A percentile compares a stretch with the other conserved stretches of the same genome.
Conservation (phyloP, 108 stramenopile species). For the Cyclotella atomus region DNA sequence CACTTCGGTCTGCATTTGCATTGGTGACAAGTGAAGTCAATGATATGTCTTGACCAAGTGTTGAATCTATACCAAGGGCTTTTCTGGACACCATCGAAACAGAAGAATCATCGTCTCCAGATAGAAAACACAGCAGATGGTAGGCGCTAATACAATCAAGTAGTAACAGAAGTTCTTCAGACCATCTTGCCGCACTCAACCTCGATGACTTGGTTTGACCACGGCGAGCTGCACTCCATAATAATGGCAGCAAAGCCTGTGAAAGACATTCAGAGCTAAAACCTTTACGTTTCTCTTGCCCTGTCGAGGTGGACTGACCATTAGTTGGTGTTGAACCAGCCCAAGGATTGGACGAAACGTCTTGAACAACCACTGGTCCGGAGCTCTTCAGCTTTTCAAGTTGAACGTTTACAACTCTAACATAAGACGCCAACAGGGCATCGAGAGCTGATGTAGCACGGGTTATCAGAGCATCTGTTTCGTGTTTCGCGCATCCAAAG, state of each 20-base stretch:
- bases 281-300: constrained; percentile 5
- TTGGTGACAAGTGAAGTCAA: constrained; percentile 3
- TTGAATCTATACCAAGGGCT: constrained; percentile 58
- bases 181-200: constrained; percentile 77
- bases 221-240: constrained; percentile 67
- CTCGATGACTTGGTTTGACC: constrained; percentile 76
- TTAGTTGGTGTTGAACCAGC: constrained; percentile 14
- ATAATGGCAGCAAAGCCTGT: constrained; percentile 55
- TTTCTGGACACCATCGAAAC: constrained; percentile 67
- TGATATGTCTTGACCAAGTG: constrained; percentile 37
- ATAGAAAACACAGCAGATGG: constrained; percentile 77
- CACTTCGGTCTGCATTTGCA: constrained; percentile 18
- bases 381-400: constrained; percentile 1
- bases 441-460: constrained; percentile 78
- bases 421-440: constrained; percentile 66
- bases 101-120: constrained; percentile 80
- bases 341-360: constrained; percentile 55
- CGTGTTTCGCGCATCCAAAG: constrained; percentile 75
- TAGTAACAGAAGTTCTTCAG: constrained; percentile 60
- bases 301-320: neutral
- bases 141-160: constrained; percentile 62
- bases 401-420: constrained; percentile 48
- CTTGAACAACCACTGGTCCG: neutral
- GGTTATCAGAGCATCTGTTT: constrained; percentile 70
- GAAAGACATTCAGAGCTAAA: constrained; percentile 30